Base-by-base conservation (phyloP, 2,329 filamentous ascomycete genomes). In the Paramyrothecium roridum region DNA sequence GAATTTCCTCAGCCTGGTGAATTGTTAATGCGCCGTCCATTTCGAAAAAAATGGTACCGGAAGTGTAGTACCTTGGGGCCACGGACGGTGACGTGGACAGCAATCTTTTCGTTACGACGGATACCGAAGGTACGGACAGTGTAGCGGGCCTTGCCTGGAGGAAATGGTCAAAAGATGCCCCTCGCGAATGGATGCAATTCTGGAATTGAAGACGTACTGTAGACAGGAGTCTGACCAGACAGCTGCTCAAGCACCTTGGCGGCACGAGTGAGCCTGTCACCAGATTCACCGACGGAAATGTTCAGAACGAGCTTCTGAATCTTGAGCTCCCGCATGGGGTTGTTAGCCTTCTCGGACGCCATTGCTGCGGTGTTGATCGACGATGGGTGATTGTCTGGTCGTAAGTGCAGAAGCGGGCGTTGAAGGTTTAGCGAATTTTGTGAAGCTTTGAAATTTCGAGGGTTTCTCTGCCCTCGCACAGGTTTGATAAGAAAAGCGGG, bases 81-180 rank as follows among this genome's bases (percentile, higher is more conserved):
- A 78, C 95, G 95, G 82, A 99, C 93, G 76, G 95, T 99, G 76
- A 99, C 95, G 85, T 99, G 95, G 69, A 99, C 95, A 67, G 95
- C 84, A 75, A 99, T 99, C 90, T 97, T 98, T 81, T 99, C 95
- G 90, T 99, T 99, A 92, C 95, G 93, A 80, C 95, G 93, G 87
- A 99, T 99, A 89, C 95, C 95, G 82, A 99, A 99, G 76, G 93
- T 98, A 84, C 95, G 93, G 87, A 99, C 95, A 70, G 95, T 99
- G 89, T 98, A 99, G 76, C 95, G 91, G 80, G 95, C 95, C 90
- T 99, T 99, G 92, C 90, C 90, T 93, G 73, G 55, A 53, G 48
- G 26, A 54, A 52, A 54, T 50, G 54, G 46, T 55, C 19, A 59
- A 61, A 60, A 60, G 57, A 55, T 56, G 46, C 53, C 58, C 34